Evolutionary conservation across 202 grass and related monocot genomes (phyloP).

Genomic region (Bolboschoenoplectus hybrid): DNA sequence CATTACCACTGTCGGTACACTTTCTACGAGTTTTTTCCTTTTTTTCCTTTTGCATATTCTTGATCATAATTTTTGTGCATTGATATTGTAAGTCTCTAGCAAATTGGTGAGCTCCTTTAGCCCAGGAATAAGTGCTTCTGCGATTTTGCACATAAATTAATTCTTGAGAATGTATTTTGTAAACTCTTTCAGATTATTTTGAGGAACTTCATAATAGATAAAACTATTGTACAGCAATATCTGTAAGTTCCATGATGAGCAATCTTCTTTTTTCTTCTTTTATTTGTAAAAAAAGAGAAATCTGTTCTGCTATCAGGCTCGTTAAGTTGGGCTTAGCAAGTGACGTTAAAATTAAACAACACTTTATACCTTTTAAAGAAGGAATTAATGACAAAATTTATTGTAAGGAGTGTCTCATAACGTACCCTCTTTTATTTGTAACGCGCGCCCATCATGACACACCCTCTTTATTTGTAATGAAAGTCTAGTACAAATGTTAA

Average conservation of each 20-base stretch:
- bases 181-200: background rate
- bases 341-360: too few species aligned
- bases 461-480: too few species aligned
- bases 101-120: background rate
- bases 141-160: constrained; percentile 14
- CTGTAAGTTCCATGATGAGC: background rate
- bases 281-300: background rate
- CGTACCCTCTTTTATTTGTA: too few species aligned
- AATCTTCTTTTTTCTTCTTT: background rate
- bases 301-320: too few species aligned
- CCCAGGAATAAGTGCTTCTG: constrained; percentile 8
- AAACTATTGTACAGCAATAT: constrained; percentile 21
- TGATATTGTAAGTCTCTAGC: background rate
- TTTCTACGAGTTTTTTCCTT: background rate
- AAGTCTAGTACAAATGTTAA: too few species aligned
- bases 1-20: constrained; percentile 5
- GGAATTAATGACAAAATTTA: too few species aligned
- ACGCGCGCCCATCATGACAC: too few species aligned
- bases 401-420: too few species aligned
- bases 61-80: background rate
- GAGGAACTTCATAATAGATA: background rate
- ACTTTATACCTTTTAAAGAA: too few species aligned
- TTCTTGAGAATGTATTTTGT: constrained; percentile 27
- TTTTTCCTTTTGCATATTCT: constrained; percentile 4
- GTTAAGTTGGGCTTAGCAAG: too few species aligned